Base-by-base conservation (phyloP, 257 asterid species). In the Solanum neorickii region DNA sequence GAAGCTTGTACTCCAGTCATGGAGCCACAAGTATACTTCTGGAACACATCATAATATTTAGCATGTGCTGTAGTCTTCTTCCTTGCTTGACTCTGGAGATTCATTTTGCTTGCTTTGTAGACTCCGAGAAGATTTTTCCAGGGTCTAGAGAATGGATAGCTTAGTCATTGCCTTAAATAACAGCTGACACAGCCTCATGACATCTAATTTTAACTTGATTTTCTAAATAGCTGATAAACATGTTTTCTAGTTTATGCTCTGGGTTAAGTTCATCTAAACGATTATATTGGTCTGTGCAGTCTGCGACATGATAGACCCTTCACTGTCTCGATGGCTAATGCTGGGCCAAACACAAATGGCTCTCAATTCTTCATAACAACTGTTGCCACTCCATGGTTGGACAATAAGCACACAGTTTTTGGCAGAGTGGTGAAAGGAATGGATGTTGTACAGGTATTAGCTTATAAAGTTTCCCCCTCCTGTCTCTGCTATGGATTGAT, bases 371-470 rank as follows among this genome's bases (percentile, higher is more conserved):
- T 97, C 88, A 92, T 96, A 73, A 96, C 99, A 39, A 97, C 99
- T 7, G 98, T 97, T 88, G 99, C 99, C 88, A 96, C 99, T 88
- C 98, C 99, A 42, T 97, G 99, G 99, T 90, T 97, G 93, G 99
- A 97, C 93, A 97, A 96, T 93, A 97, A 96, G 91, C 99, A 97
- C 92, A 96, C 99, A 82, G 99, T 97, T 90, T 96, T 95, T 89
- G 98, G 99, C 88, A 92, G 99, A 92, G 98, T 97, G 77, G 92
- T 90, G 65, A 97, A 96, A 88, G 99, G 99, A 90, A 95, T 95
- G 99, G 99, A 97, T 86, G 98, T 97, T 86, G 99, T 97, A 62
- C 99, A 97, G 99, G 99, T 96, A 93, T 41, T 78, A 37, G 27
- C 85, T 60, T 25, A 59, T 44, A 72, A 82, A 41, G 12, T 21